A percentile compares a stretch with the other conserved stretches of the same genome.
phyloP scores from a whole-genome alignment of 768 basidiomycete genomes.

The Lactarius akahatsu region DNA sequence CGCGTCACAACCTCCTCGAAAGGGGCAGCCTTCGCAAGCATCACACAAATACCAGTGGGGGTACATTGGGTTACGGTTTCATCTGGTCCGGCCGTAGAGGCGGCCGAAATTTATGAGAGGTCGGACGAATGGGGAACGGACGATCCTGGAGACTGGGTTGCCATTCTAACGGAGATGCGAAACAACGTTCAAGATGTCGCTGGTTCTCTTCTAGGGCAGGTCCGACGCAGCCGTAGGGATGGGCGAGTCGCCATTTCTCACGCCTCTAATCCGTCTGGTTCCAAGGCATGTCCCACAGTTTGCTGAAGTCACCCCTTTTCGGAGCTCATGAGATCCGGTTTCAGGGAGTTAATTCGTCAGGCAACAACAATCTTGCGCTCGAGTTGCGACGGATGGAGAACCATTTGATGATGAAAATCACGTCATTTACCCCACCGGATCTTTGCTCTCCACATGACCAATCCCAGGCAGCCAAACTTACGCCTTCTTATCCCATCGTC shows the following conservation, averaged over 20 bases:
- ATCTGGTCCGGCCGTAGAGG: not conserved
- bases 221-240: not conserved
- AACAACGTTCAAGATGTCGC: constrained; percentile 19
- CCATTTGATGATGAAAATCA: constrained; percentile 13
- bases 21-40: not conserved
- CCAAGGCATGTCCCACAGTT: constrained; percentile 14
- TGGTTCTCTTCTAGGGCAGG: constrained; percentile 10
- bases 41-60: not conserved
- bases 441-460: constrained; percentile 22
- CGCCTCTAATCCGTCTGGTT: not conserved
- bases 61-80: not conserved
- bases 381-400: constrained; percentile 24
- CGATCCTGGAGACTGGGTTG: constrained; percentile 15
- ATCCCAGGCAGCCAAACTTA: constrained; percentile 11
- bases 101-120: constrained; percentile 2
- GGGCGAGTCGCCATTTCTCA: not conserved
- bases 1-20: not conserved
- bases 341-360: constrained; percentile 9
- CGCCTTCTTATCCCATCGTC: constrained; percentile 19
- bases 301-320: not conserved
- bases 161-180: constrained; percentile 20
- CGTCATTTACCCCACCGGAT: constrained; percentile 18
- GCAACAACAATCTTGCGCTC: constrained; percentile 11
- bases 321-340: constrained; percentile 4
- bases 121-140: constrained; percentile 19